These are phyloP conservation scores for Telfairia occidentalis DNA, from an alignment of 331 rosid genomes.

Conservation along the genomic window DNA sequence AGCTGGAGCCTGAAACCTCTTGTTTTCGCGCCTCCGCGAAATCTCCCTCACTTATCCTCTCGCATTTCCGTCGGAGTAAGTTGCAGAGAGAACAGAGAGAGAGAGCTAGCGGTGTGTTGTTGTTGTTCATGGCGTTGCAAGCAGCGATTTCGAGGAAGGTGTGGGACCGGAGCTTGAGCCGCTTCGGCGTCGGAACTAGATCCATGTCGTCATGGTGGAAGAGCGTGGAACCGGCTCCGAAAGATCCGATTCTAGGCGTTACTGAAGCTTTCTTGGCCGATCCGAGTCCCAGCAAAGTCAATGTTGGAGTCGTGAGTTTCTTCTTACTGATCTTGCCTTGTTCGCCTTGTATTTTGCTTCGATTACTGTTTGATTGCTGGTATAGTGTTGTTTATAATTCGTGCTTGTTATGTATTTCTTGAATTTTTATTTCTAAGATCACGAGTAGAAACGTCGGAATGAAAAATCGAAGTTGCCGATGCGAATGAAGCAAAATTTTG, in stretches of 20 bases:
- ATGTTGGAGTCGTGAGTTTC: slow-evolving; percentile 86
- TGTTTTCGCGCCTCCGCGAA: background rate
- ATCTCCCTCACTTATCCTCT: background rate
- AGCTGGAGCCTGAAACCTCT: background rate
- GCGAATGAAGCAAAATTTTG: background rate
- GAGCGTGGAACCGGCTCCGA: slow-evolving; percentile 67
- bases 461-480: background rate
- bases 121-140: slow-evolving; percentile 41
- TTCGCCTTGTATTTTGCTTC: background rate
- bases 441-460: background rate
- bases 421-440: background rate
- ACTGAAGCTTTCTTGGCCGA: slow-evolving; percentile 93
- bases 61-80: background rate
- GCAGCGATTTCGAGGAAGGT: slow-evolving; percentile 17
- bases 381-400: background rate
- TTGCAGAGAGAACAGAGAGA: background rate
- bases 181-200: slow-evolving; percentile 36
- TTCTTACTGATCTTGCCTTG: background rate
- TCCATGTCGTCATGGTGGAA: slow-evolving; percentile 76
- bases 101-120: background rate
- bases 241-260: slow-evolving; percentile 96
- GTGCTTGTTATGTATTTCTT: background rate
- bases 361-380: background rate
- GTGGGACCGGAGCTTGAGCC: slow-evolving; percentile 20
- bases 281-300: slow-evolving; percentile 77